Evolutionary conservation across 2,329 filamentous ascomycete genomes (phyloP).

Genomic region (Cordyceps pruinosa): DNA sequence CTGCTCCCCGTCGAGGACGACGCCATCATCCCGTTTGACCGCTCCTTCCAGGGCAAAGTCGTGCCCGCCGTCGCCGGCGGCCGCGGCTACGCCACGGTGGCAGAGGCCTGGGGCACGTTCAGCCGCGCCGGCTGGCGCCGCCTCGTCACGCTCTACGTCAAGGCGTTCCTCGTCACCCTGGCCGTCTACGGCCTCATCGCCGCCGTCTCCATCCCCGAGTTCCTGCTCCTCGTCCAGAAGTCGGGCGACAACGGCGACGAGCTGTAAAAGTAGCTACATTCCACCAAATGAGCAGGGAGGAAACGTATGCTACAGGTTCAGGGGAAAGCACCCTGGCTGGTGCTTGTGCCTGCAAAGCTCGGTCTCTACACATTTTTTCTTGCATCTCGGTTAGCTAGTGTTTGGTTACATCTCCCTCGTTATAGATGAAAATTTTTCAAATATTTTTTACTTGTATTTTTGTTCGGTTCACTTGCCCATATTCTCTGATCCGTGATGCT

Average conservation of each 20-base stretch:
- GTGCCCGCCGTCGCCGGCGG: slow-evolving; percentile 69
- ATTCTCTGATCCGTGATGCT: too few species aligned
- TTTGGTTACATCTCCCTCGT: neutral
- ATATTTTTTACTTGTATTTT: neutral
- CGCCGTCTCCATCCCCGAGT: slow-evolving; percentile 43
- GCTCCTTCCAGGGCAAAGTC: slow-evolving; percentile 71
- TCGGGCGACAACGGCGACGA: slow-evolving; percentile 7
- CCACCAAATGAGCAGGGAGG: too few species aligned
- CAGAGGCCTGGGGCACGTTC: slow-evolving; percentile 76
- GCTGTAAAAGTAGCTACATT: slow-evolving; percentile 3
- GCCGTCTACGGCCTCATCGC: slow-evolving; percentile 39
- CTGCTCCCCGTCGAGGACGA: slow-evolving; percentile 76
- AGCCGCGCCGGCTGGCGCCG: slow-evolving; percentile 64
- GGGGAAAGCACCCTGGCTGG: too few species aligned
- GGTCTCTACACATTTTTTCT: neutral
- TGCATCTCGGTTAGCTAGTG: neutral
- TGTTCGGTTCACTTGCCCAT: neutral
- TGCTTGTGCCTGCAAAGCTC: neutral
- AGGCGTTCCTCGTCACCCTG: slow-evolving; percentile 55
- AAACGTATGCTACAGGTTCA: too few species aligned
- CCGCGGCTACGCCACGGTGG: slow-evolving; percentile 59
- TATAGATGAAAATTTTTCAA: neutral
- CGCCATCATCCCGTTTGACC: slow-evolving; percentile 84
- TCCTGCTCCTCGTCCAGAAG: slow-evolving; percentile 34
- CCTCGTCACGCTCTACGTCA: slow-evolving; percentile 67